Conservation (phyloP, 2,329 filamentous ascomycete species). For the Exophiala aquamarina region DNA sequence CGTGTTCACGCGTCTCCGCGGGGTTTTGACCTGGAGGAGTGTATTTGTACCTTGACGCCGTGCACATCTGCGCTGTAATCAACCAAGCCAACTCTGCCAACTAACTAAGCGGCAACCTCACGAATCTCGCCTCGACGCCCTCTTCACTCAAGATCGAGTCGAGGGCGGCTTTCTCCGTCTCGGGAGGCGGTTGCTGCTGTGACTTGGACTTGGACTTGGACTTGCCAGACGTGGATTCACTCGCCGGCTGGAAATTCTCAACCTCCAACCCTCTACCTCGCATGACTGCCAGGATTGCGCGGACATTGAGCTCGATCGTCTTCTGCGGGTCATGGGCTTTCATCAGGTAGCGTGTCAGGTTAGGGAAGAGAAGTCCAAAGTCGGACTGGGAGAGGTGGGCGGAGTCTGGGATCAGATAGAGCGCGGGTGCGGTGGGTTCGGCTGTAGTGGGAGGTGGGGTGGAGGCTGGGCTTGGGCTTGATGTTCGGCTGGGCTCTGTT, state of each 20-base stretch:
- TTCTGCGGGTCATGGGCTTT: conserved; percentile 42
- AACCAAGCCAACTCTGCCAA: too few species aligned
- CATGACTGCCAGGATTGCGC: conserved; percentile 31
- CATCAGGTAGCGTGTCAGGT: conserved; percentile 52
- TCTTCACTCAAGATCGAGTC: conserved; percentile 13
- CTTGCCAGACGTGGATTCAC: too few species aligned
- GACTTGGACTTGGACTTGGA: neutral
- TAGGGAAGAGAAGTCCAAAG: conserved; percentile 79
- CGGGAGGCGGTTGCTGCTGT: neutral
- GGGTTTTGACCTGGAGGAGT: too few species aligned
- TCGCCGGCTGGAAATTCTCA: neutral
- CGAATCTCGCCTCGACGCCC: conserved; percentile 17
- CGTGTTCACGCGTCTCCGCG: too few species aligned
- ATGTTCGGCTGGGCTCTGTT: conserved; percentile 9
- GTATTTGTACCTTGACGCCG: too few species aligned
- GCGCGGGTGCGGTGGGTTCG: conserved; percentile 50
- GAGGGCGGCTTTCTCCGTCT: conserved; percentile 1
- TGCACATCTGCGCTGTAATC: too few species aligned
- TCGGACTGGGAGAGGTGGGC: conserved; percentile 82
- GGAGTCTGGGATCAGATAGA: conserved; percentile 73
- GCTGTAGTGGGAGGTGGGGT: conserved; percentile 7
- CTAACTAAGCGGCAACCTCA: conserved; percentile 11
- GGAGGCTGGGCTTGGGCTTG: conserved; percentile 10
- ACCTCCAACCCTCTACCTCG: conserved; percentile 19
- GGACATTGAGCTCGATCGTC: conserved; percentile 33